These are phyloP conservation scores for Botrytis paeoniae DNA, from an alignment of 2,329 filamentous ascomycete species.

Conservation along the genomic window DNA sequence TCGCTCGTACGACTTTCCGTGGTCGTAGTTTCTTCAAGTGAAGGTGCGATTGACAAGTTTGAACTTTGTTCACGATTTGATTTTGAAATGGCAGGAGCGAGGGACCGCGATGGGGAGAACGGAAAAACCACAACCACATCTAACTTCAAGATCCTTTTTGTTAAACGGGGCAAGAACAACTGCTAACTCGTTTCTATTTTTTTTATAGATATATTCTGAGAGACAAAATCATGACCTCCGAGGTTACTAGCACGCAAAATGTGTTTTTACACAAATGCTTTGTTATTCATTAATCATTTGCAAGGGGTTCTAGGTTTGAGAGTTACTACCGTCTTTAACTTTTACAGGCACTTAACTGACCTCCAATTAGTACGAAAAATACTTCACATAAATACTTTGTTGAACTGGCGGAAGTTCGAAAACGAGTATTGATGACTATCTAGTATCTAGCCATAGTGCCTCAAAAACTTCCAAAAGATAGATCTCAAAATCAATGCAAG, in stretches of 20 bases:
- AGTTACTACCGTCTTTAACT: neutral
- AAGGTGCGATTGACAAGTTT: neutral
- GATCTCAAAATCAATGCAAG: neutral
- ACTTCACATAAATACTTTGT: neutral
- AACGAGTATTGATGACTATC: too few relatives aligned
- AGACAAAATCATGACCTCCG: neutral
- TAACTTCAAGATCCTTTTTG: neutral
- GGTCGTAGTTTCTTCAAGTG: neutral
- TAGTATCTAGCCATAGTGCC: too few relatives aligned
- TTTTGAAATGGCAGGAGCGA: neutral
- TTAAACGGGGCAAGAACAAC: too few relatives aligned
- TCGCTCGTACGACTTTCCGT: neutral
- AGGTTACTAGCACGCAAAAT: neutral
- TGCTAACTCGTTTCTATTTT: neutral
- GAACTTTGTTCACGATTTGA: neutral
- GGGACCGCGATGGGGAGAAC: neutral
- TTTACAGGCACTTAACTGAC: neutral
- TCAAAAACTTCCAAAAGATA: too few relatives aligned
- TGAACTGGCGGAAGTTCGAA: neutral
- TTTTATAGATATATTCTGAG: neutral
- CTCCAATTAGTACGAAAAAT: neutral
- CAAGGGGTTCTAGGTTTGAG: neutral
- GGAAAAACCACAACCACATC: neutral
- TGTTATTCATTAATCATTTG: too few relatives aligned
- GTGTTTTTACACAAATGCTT: neutral